phyloP scores from a whole-genome alignment of 2,329 filamentous ascomycete species.

The Xylariaceae sp. region DNA sequence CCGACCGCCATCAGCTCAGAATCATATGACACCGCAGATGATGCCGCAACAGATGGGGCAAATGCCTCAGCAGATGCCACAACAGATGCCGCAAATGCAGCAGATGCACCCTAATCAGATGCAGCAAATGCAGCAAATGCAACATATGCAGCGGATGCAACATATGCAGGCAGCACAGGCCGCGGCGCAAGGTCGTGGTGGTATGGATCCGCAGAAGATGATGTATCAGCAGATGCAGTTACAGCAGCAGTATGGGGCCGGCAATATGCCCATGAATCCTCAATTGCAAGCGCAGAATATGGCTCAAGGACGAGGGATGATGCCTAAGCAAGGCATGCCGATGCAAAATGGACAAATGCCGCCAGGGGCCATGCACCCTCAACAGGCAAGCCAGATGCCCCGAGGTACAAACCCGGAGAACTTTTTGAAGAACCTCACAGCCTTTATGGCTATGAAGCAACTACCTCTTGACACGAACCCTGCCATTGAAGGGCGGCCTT shows the following conservation, averaged over 20 bases:
- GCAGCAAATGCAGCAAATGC: constrained; percentile 42
- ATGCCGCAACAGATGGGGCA: constrained; percentile 45
- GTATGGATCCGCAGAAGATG: constrained; percentile 67
- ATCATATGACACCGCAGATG: constrained; percentile 51
- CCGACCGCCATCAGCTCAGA: constrained; percentile 51
- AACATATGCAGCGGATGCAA: constrained; percentile 45
- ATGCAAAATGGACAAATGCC: constrained; percentile 55
- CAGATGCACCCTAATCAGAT: constrained; percentile 32
- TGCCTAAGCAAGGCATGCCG: constrained; percentile 47
- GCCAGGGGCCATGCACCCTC: constrained; percentile 44
- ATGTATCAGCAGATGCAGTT: constrained; percentile 82
- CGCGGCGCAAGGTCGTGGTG: constrained; percentile 43
- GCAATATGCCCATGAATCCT: constrained; percentile 43
- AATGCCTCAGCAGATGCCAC: constrained; percentile 28
- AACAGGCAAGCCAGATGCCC: constrained; percentile 34
- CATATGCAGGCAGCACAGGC: constrained; percentile 28
- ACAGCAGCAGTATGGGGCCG: constrained; percentile 69
- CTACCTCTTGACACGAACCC: constrained; percentile 73
- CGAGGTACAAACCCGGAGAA: constrained; percentile 54
- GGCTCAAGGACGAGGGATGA: constrained; percentile 43
- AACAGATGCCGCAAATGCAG: constrained; percentile 32
- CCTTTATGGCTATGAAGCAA: constrained; percentile 73
- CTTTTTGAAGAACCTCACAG: constrained; percentile 70
- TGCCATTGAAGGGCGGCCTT: constrained; percentile 64
- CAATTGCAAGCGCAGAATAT: constrained; percentile 47